Base-by-base conservation (phyloP, 768 basidiomycete species). In the Hemileccinum impolitum region DNA sequence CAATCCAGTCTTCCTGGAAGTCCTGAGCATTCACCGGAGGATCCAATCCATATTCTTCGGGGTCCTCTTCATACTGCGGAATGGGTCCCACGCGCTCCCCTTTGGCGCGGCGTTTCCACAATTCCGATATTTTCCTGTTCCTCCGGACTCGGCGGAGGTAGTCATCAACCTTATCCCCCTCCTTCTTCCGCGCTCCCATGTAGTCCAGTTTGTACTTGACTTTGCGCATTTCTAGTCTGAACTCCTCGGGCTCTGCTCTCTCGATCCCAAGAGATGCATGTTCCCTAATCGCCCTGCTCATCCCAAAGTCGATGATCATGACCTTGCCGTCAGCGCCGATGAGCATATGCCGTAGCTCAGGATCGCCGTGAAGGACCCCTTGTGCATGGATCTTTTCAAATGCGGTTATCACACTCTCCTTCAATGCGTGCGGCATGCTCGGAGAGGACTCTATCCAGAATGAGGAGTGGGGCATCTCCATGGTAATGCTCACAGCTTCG, bases 401-500 rank as follows among this genome's bases (percentile, higher is more conserved):
- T 10, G 81, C 77, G 4, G 70, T 69, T 10, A 85, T 61, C 48
- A 78, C 75, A 28, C 69, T 69, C 47, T 75, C 69, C 63, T 85
- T 85, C 45, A 83, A 63, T 11, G 72, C 61, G 7, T 63, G 55
- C 4, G 82, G 80, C 81, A 85, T 84, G 37, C 70, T 73, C 3
- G 75, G 62, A 5, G 75, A 78, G 13, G 84, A 79, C 53, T 83
- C 76, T 51, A 81, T 73, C 82, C 84, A 84, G 61, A 83, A 80
- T 7, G 72, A 71, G 14, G 65, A 68, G 54, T 84, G 80, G 1
- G 84, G 84, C 14, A 76, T 66, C 54, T 78, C 79, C 72, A 81
- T 77, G 12, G 75, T 70, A 25, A 70, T 39, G 55, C 71, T 72
- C 39, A 78, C 65, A 10, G 65, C 57, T 43, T 67, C 68, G 23